phyloP scores from a whole-genome alignment of 2,329 filamentous ascomycete species.

The Colletotrichum lentis region DNA sequence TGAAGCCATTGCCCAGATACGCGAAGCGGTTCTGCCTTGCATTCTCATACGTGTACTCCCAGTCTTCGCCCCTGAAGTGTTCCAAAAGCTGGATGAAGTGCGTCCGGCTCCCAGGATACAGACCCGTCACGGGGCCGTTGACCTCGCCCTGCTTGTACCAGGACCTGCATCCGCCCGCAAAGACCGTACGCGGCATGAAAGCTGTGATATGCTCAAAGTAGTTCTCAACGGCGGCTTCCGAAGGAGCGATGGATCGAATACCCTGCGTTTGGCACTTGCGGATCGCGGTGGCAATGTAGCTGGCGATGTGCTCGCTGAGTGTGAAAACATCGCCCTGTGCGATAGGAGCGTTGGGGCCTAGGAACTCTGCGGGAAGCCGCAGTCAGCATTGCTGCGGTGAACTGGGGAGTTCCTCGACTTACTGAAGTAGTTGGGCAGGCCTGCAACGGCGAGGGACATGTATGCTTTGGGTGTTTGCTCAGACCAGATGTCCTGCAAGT shows the following conservation, averaged over 20 bases:
- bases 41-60: constrained; percentile 57
- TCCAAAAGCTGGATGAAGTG: constrained; percentile 64
- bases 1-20: constrained; percentile 64
- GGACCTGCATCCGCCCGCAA: constrained; percentile 56
- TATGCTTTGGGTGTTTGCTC: constrained; percentile 57
- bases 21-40: constrained; percentile 54
- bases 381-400: constrained; percentile 10
- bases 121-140: constrained; percentile 57
- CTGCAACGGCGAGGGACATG: constrained; percentile 61
- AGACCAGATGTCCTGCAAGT: constrained; percentile 60
- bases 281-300: constrained; percentile 59
- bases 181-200: constrained; percentile 64
- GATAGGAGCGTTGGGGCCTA: constrained; percentile 62
- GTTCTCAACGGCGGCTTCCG: constrained; percentile 57
- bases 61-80: constrained; percentile 60
- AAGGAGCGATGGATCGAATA: constrained; percentile 57
- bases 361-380: constrained; percentile 50
- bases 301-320: constrained; percentile 60
- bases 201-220: constrained; percentile 58
- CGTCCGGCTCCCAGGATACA: constrained; percentile 60
- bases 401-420: constrained; percentile 38
- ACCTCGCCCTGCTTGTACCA: constrained; percentile 60
- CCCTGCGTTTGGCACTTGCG: constrained; percentile 60
- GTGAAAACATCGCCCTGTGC: constrained; percentile 61
- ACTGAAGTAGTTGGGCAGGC: constrained; percentile 66